A percentile compares a stretch with the other conserved stretches of the same genome.
These are phyloP conservation scores for Lagerstroemia speciosa DNA, from an alignment of 345 rosid species.

Conservation along the genomic window DNA sequence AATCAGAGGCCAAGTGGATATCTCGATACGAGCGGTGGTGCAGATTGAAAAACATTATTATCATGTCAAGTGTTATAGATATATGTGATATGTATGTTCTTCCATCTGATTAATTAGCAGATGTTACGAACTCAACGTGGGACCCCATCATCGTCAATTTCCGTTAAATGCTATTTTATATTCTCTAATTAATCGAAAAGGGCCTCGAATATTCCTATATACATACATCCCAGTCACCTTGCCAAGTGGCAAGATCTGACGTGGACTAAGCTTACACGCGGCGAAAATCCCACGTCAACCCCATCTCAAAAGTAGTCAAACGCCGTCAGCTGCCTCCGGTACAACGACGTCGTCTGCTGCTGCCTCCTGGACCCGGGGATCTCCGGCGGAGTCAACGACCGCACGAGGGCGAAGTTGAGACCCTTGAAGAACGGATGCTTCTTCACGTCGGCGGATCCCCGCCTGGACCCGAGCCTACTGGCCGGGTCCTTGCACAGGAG, in stretches of 20 bases:
- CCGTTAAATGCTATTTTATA: background rate
- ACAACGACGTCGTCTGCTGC: constrained; percentile 26
- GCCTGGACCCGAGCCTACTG: constrained; percentile 59
- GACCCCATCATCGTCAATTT: background rate
- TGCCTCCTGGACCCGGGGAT: constrained; percentile 37
- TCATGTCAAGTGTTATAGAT: no score
- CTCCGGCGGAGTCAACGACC: constrained; percentile 68
- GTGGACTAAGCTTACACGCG: constrained; percentile 25
- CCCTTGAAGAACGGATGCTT: constrained; percentile 76
- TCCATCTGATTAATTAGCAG: no score
- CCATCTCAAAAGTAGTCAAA: constrained; percentile 47
- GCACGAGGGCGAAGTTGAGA: constrained; percentile 66
- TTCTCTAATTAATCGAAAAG: background rate
- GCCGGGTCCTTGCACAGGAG: constrained; percentile 68
- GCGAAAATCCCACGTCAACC: constrained; percentile 10
- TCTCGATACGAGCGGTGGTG: no score
- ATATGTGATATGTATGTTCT: no score
- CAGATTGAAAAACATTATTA: no score
- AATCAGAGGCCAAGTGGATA: no score
- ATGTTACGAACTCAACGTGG: no score
- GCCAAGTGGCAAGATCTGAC: constrained; percentile 23
- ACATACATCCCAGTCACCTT: background rate
- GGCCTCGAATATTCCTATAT: background rate
- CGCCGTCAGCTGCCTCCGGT: constrained; percentile 28
- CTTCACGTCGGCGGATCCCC: constrained; percentile 85